phyloP scores from a whole-genome alignment of 208 protist species.

The Trypanosoma brucei region DNA sequence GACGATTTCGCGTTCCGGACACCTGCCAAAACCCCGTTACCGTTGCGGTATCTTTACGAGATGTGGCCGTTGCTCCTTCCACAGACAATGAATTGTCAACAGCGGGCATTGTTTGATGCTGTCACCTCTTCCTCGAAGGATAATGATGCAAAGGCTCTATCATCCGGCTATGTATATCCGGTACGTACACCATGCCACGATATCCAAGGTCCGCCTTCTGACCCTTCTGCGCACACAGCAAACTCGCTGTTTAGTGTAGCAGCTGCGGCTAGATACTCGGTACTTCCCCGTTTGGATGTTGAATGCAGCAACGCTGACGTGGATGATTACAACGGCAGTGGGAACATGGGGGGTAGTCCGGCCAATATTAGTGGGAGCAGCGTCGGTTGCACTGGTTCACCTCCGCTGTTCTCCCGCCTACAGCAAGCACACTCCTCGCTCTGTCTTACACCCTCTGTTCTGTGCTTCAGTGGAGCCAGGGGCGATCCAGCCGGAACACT shows the following conservation, averaged over 20 bases:
- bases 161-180: not conserved
- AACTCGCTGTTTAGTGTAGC: not conserved
- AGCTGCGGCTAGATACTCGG: conserved; percentile 1
- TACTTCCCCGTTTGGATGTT: not conserved
- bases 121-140: conserved; percentile 4
- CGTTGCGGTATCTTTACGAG: conserved; percentile 46
- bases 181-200: not conserved
- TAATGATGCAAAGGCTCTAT: conserved; percentile 1
- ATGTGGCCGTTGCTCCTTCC: conserved; percentile 14
- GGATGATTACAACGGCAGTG: conserved; percentile 6
- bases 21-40: conserved; percentile 40
- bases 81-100: conserved; percentile 11
- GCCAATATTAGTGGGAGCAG: conserved; percentile 3
- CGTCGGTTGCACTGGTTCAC: not conserved
- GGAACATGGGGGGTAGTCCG: not conserved
- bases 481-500: conserved; percentile 11
- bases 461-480: conserved; percentile 20
- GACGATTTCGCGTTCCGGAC: conserved; percentile 36
- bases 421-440: conserved; percentile 18
- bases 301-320: conserved; percentile 1
- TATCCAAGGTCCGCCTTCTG: conserved; percentile 11
- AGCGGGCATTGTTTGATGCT: conserved; percentile 11
- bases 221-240: not conserved
- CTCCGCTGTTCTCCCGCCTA: conserved; percentile 8
- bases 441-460: conserved; percentile 17